Evolutionary conservation across 192 early-diverging fungal genomes (phyloP).

Genomic region (Mortierella hygrophila): DNA sequence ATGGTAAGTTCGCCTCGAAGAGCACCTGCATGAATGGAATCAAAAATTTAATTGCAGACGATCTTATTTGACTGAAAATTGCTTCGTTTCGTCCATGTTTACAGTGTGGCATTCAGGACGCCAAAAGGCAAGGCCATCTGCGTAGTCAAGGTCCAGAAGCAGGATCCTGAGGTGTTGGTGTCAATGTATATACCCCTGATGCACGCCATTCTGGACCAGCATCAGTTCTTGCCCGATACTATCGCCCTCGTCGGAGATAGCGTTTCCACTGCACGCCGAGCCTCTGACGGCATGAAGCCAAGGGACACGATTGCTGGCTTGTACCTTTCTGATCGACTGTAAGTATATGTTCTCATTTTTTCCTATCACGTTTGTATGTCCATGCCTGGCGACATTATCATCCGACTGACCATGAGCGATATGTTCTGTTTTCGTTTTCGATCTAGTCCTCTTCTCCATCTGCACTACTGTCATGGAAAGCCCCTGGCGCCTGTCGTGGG

Average conservation of each 20-base stretch:
- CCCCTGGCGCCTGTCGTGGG: slow-evolving; percentile 17
- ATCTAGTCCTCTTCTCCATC: slow-evolving; percentile 35
- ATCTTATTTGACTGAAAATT: background rate
- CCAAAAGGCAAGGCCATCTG: slow-evolving; percentile 24
- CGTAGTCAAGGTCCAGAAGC: slow-evolving; percentile 40
- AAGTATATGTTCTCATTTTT: slow-evolving; percentile 1
- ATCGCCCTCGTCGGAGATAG: slow-evolving; percentile 45
- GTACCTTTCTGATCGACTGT: slow-evolving; percentile 34
- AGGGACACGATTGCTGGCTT: slow-evolving; percentile 25
- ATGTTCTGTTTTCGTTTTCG: background rate
- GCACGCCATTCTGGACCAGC: slow-evolving; percentile 46
- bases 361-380: too few species aligned
- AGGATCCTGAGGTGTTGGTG: slow-evolving; percentile 43
- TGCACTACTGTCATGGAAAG: slow-evolving; percentile 44
- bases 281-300: slow-evolving; percentile 45
- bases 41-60: background rate
- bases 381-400: background rate
- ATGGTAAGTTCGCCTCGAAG: slow-evolving; percentile 22
- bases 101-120: slow-evolving; percentile 38
- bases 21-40: background rate
- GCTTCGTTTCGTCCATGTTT: background rate
- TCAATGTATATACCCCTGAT: slow-evolving; percentile 53
- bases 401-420: too few species aligned
- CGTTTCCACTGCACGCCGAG: slow-evolving; percentile 33
- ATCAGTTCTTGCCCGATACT: slow-evolving; percentile 45